phyloP scores from a whole-genome alignment of 768 basidiomycete species.

The Fomitopsis serialis region DNA sequence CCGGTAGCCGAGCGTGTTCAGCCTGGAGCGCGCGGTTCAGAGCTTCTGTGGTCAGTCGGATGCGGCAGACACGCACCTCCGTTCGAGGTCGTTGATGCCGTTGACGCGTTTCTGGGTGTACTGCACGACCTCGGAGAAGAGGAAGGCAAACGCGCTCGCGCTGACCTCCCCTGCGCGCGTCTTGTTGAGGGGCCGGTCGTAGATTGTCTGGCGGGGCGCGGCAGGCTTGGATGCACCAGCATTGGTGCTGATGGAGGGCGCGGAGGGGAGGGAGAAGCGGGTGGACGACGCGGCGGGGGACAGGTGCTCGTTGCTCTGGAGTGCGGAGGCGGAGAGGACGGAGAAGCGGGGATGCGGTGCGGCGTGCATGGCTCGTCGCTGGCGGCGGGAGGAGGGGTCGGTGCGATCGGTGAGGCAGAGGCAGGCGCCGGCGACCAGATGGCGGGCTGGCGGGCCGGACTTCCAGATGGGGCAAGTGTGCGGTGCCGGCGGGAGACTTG shows the following conservation, averaged over 20 bases:
- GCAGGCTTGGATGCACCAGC: constrained; percentile 33
- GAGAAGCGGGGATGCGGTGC: constrained; percentile 60
- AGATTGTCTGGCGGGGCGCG: constrained; percentile 63
- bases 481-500: no score
- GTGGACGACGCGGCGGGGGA: constrained; percentile 54
- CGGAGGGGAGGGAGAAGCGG: constrained; percentile 65
- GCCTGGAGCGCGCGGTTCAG: constrained; percentile 34
- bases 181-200: constrained; percentile 88
- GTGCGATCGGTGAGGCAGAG: no score
- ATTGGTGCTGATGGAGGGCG: constrained; percentile 41
- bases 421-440: no score
- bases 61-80: constrained; percentile 49
- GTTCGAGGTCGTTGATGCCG: constrained; percentile 93
- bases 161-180: constrained; percentile 81
- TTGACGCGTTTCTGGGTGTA: constrained; percentile 95
- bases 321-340: constrained; percentile 56
- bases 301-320: constrained; percentile 36
- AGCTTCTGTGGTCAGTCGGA: not conserved
- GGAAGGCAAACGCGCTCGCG: constrained; percentile 75
- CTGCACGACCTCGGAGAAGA: constrained; percentile 91
- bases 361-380: no score
- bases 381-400: no score
- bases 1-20: constrained; percentile 91
- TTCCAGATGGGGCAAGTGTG: no score
- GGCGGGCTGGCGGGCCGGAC: no score